phyloP scores from a whole-genome alignment of 441 rosid species.

The Bruguiera hainesii region DNA sequence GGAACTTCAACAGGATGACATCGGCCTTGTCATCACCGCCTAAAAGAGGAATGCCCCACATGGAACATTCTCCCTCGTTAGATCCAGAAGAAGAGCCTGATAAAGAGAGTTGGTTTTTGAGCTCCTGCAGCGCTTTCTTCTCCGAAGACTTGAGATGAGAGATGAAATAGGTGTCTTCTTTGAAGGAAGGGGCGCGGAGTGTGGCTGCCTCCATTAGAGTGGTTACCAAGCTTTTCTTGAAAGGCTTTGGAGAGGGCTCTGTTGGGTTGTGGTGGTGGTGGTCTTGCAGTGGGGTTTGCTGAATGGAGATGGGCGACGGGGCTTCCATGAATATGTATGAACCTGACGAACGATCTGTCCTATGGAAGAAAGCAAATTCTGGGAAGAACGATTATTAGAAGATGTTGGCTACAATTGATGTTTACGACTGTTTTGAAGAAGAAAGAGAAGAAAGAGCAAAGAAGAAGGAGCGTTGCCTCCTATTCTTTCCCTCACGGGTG shows the following conservation, averaged over 20 bases:
- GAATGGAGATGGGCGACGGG: slow-evolving; percentile 42
- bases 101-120: slow-evolving; percentile 49
- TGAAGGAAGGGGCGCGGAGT: slow-evolving; percentile 63
- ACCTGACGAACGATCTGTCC: neutral
- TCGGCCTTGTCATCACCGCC: slow-evolving; percentile 62
- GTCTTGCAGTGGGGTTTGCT: slow-evolving; percentile 27
- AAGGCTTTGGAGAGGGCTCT: slow-evolving; percentile 41
- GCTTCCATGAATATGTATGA: slow-evolving; percentile 46
- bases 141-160: slow-evolving; percentile 74
- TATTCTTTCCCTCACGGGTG: slow-evolving; percentile 6
- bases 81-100: slow-evolving; percentile 24
- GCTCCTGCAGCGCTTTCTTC: slow-evolving; percentile 67
- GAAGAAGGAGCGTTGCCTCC: slow-evolving; percentile 11
- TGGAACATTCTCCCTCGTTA: slow-evolving; percentile 30
- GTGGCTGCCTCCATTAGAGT: slow-evolving; percentile 65
- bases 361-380: neutral
- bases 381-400: neutral
- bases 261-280: slow-evolving; percentile 25
- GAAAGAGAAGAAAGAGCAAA: neutral
- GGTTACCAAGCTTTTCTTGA: slow-evolving; percentile 66
- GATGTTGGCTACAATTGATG: neutral
- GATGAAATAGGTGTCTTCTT: slow-evolving; percentile 79
- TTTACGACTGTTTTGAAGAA: no score
- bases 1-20: slow-evolving; percentile 79
- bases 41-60: slow-evolving; percentile 83